Percentiles rank a stretch among this genome's conserved stretches.
Evolutionary conservation across 2,329 filamentous ascomycete genomes (phyloP).

Genomic region (Boeremia lycopersici): DNA sequence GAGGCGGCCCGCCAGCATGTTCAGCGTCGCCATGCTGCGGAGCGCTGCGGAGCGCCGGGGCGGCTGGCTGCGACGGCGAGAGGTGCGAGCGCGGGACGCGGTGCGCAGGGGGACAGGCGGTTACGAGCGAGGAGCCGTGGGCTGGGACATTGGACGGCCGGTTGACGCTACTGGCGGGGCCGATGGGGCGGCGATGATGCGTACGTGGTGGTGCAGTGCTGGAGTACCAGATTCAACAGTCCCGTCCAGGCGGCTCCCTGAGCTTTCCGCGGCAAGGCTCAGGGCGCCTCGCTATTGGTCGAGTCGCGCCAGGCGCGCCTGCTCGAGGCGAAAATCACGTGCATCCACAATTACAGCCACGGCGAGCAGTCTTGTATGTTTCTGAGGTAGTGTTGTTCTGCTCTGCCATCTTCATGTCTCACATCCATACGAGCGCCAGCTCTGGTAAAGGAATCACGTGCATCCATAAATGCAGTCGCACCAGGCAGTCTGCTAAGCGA

Average conservation of each 20-base stretch:
- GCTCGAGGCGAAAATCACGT: too few relatives aligned
- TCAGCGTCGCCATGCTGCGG: conserved; percentile 29
- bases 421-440: too few relatives aligned
- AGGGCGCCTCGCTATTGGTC: not conserved
- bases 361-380: too few relatives aligned
- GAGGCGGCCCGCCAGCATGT: conserved; percentile 33
- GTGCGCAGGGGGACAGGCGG: not conserved
- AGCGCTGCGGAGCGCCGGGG: not conserved
- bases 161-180: conserved; percentile 8
- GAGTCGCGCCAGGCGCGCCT: too few relatives aligned
- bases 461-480: too few relatives aligned
- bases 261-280: conserved; percentile 2
- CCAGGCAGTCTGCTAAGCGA: too few relatives aligned
- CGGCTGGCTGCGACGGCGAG: not conserved
- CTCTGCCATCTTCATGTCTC: too few relatives aligned
- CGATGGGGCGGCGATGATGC: conserved; percentile 1
- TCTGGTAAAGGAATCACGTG: too few relatives aligned
- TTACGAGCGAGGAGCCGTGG: conserved; percentile 4
- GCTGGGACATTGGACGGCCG: conserved; percentile 15
- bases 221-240: not conserved
- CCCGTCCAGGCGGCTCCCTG: conserved; percentile 1
- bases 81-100: not conserved
- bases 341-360: too few relatives aligned
- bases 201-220: conserved; percentile 7
- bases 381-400: too few relatives aligned